Base-by-base conservation (phyloP, 2,329 filamentous ascomycete genomes). In the Diaporthe citrichinensis region DNA sequence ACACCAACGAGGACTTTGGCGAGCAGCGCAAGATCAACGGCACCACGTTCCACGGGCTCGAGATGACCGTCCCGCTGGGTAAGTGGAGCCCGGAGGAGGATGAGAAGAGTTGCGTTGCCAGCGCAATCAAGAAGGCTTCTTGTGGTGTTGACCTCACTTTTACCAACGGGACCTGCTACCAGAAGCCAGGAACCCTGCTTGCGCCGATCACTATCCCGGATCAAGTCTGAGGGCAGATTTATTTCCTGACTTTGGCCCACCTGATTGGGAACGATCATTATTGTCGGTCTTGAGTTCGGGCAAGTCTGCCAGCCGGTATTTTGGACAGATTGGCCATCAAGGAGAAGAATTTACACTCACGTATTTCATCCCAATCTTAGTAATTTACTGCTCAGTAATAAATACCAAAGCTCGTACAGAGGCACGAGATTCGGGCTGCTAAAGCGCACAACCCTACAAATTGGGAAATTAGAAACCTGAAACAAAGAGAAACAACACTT, bases 71-170 rank as follows among this genome's bases (percentile, higher is more conserved):
- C 6, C 71, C 59, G 3, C 17, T 73, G 44, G 36, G 6, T 0
- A 36, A 55, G 36, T 57, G 49, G 49, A 67, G 9, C 20, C 17
- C 34, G n/a, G 49, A 4, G 8, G 59, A 57, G 49, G 71, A 73
- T 7, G 49, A 67, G n/a, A 73, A 23, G 23, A 46, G 10, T 25
- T 73, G 71, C 23, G 71, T 73, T 8, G n/a, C 49, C 3, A 31
- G 31, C 12, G 71, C 71, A 3, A 73, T 73, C 59, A 57, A 57
- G 71, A 73, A 57, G 46, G 71, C 58, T n/a, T 55, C 58, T 15
- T 73, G 59, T 46, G 36, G 49, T 23, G 71, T 73, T 31, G 49
- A 73, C 6, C 28, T 73, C 44, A 25, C 6, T 20, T 73, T 73
- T 23, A 36, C 36, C 17, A 57, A 67, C 53, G 71, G 71, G 20